phyloP scores from a whole-genome alignment of 176 grass and related monocot genomes.

The Paspalum vaginatum region DNA sequence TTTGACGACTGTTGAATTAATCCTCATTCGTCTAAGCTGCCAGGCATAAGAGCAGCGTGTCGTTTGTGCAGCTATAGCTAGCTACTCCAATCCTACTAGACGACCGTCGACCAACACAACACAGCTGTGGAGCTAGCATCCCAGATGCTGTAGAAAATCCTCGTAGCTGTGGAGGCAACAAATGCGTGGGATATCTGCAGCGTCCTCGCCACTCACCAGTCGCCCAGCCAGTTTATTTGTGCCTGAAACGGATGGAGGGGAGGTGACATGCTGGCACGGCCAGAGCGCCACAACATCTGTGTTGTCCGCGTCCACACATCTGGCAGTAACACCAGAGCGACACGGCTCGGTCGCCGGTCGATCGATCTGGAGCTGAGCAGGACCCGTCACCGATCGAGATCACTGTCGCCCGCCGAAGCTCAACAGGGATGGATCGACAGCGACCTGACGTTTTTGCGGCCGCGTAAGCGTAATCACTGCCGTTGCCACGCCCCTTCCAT shows the following conservation, averaged over 20 bases:
- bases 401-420: neutral
- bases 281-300: no score
- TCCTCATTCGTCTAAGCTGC: neutral
- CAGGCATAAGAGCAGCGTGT: no score
- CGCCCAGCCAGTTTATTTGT: neutral
- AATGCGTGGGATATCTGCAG: neutral
- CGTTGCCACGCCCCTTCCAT: neutral
- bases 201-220: neutral
- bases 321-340: conserved; percentile 12
- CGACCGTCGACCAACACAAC: neutral
- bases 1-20: neutral
- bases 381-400: neutral
- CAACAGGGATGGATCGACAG: neutral
- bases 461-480: neutral
- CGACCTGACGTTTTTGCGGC: neutral
- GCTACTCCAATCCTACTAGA: neutral
- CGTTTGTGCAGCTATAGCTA: neutral
- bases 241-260: neutral
- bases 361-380: neutral
- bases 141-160: neutral
- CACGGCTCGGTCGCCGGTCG: neutral
- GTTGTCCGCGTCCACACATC: conserved; percentile 6
- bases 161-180: neutral
- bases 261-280: neutral
- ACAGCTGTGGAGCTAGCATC: neutral